A percentile compares a stretch with the other conserved stretches of the same genome.
These are phyloP conservation scores for Misopates orontium DNA, from an alignment of 257 asterid species.

Conservation along the genomic window DNA sequence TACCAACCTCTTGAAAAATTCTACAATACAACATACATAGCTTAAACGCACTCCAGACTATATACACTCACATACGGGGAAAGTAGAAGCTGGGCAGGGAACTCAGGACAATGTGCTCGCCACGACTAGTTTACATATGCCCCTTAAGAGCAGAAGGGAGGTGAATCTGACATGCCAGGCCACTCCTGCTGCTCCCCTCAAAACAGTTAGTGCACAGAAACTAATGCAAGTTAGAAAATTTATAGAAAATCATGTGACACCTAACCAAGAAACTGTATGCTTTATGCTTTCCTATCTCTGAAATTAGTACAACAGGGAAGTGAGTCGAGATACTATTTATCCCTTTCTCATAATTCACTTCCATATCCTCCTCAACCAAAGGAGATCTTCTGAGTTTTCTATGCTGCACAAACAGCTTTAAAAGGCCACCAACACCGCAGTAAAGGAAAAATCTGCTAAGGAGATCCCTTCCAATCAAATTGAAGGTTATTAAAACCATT, in stretches of 20 bases:
- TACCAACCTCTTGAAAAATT: too few relatives aligned
- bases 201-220: slow-evolving; percentile 39
- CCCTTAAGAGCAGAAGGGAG: slow-evolving; percentile 24
- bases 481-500: slow-evolving; percentile 82
- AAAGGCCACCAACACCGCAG: slow-evolving; percentile 29
- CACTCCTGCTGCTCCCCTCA: slow-evolving; percentile 35
- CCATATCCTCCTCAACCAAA: slow-evolving; percentile 31
- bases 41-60: slow-evolving; percentile 44
- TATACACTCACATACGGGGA: slow-evolving; percentile 49
- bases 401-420: slow-evolving; percentile 41
- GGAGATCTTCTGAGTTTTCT: slow-evolving; percentile 31
- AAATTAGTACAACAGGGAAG: too few relatives aligned
- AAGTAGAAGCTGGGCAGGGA: slow-evolving; percentile 26
- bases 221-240: slow-evolving; percentile 41
- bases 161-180: slow-evolving; percentile 17
- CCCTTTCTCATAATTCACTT: slow-evolving; percentile 30
- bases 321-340: slow-evolving; percentile 24
- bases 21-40: slow-evolving; percentile 35
- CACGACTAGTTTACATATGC: slow-evolving; percentile 25
- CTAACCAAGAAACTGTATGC: slow-evolving; percentile 27
- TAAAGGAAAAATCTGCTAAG: slow-evolving; percentile 35
- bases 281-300: slow-evolving; percentile 4
- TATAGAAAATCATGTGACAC: neutral
- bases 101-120: too few relatives aligned
- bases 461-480: slow-evolving; percentile 86